Evolutionary conservation across 352 stramenopile species (phyloP).

Genomic region (Globisporangium heterothallicum): DNA sequence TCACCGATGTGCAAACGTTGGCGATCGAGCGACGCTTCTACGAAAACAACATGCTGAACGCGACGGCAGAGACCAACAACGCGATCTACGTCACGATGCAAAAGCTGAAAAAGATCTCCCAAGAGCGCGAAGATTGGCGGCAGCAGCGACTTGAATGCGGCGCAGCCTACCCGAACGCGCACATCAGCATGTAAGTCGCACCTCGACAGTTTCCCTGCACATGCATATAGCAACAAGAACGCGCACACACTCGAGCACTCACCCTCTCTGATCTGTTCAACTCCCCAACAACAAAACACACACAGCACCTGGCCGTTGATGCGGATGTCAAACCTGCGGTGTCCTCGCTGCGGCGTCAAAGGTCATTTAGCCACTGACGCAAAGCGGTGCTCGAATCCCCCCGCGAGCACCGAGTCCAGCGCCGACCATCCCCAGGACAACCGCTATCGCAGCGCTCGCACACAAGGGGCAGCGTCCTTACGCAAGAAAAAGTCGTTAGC

Average conservation of each 20-base stretch:
- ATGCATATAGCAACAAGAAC: too few relatives aligned
- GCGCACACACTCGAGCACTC: too few relatives aligned
- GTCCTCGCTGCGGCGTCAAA: slow-evolving; percentile 46
- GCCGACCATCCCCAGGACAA: too few relatives aligned
- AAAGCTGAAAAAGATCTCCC: slow-evolving; percentile 38
- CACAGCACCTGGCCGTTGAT: slow-evolving; percentile 68
- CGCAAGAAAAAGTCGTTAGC: neutral
- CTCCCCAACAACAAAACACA: too few relatives aligned
- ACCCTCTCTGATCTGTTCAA: too few relatives aligned
- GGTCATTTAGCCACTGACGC: slow-evolving; percentile 49
- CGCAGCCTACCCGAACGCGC: slow-evolving; percentile 56
- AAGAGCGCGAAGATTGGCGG: slow-evolving; percentile 65
- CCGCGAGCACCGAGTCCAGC: slow-evolving; percentile 14
- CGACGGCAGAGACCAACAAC: slow-evolving; percentile 34
- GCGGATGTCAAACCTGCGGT: slow-evolving; percentile 65
- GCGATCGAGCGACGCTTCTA: slow-evolving; percentile 59
- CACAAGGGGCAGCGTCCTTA: too few relatives aligned
- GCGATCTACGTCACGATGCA: slow-evolving; percentile 33
- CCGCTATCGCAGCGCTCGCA: too few relatives aligned
- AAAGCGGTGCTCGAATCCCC: slow-evolving; percentile 30
- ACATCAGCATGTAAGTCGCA: slow-evolving; percentile 71
- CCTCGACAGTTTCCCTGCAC: too few relatives aligned
- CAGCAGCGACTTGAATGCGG: slow-evolving; percentile 68
- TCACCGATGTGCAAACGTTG: slow-evolving; percentile 57
- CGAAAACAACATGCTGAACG: slow-evolving; percentile 47